These are phyloP conservation scores for Brasenia schreberi DNA, from an alignment of 164 flowering plant species.

Conservation along the genomic window DNA sequence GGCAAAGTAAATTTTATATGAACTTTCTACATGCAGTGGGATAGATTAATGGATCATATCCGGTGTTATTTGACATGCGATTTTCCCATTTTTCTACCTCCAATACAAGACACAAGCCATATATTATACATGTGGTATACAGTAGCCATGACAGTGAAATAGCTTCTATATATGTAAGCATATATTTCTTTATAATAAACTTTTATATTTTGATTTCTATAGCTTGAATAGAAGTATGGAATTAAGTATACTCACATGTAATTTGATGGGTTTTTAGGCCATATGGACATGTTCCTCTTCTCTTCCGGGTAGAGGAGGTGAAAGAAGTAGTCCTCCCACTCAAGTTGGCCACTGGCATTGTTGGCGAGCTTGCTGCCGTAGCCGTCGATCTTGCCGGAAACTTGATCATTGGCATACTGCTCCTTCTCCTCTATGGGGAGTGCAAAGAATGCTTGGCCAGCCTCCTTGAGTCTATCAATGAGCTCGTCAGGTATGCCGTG, in stretches of 20 bases:
- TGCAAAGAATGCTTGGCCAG: constrained; percentile 56
- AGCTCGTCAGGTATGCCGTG: constrained; percentile 68
- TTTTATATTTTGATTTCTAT: no score
- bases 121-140: no score
- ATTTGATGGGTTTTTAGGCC: constrained; percentile 69
- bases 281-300: constrained; percentile 57
- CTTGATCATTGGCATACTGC: constrained; percentile 70
- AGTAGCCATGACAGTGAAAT: no score
- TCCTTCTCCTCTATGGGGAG: constrained; percentile 80
- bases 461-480: constrained; percentile 37
- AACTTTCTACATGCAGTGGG: no score
- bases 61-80: no score
- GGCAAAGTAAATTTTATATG: neutral
- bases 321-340: constrained; percentile 96
- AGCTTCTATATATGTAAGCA: no score
- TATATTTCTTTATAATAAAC: no score
- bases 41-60: no score
- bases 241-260: constrained; percentile 39
- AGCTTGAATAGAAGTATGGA: neutral
- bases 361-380: constrained; percentile 93
- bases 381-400: constrained; percentile 63
- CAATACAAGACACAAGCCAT: no score
- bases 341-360: constrained; percentile 67
- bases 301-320: constrained; percentile 66
- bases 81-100: no score